Evolutionary conservation across 2,329 filamentous ascomycete species (phyloP), one percentile per base, ranked within the genome.

Genomic region (Penicillium sp.): DNA sequence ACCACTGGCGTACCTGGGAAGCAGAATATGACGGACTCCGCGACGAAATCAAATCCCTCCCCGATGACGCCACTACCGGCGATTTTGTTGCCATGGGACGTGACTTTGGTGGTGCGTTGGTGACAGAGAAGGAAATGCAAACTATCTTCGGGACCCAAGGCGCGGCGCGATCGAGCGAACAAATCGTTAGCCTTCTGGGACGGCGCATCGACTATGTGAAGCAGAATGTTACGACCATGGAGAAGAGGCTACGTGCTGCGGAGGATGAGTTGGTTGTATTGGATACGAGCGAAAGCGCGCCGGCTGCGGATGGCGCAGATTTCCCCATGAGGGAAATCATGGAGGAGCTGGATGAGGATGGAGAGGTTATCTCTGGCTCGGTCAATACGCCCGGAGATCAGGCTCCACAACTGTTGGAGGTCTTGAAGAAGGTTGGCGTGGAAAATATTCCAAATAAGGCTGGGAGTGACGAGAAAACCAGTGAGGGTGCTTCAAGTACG

Each of bases 1-100:
- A 87, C 61, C 89, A 96, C 77, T 99, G 93, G 93, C 89, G 91
- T 62, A 88, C 88, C 54, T 96, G 91, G 85, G 93, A 96, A 72
- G 86, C 90, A 48, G 93, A 98, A 73, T 98, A 98, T 74, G 91
- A 96, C 71, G 86, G 88, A 25, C 82, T 98, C 60, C 92, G 90
- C 71, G 91, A 96, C 72, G 91, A 96, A 68, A 84, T 98, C 29
- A 77, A 85, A 52, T 80, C 78, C 4, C 71, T 88, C 26, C 72
- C 81, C 35, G 72, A 79, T 43, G 76, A 79, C 50, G 74, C 83
- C 54, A 75, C 77, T 29, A 76, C 78, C 6, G 75, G 83, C 19
- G 82, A 86, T 27, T 82, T 92, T 27, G 77, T 83, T 8, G 77
- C 77, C 29, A 65, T 67, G 13, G 74, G 73, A 11, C 66, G 64